phyloP scores from a whole-genome alignment of 129 eudicot species.

The Artemisia argyi region DNA sequence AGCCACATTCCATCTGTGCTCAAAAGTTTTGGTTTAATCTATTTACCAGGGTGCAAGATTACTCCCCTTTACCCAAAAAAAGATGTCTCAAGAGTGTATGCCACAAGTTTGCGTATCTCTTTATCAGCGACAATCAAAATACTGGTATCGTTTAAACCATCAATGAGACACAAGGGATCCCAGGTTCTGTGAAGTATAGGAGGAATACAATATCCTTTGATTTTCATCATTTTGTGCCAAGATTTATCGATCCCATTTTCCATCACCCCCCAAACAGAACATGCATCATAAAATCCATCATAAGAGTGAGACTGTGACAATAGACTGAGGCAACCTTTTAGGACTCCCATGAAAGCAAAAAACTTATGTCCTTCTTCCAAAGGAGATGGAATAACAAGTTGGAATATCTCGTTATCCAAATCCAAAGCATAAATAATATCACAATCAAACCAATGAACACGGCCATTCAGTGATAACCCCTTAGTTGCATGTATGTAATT shows the following conservation, averaged over 20 bases:
- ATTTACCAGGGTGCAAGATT: no score
- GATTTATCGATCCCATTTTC: constrained; percentile 44
- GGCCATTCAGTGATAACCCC: constrained; percentile 19
- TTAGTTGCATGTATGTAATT: background rate
- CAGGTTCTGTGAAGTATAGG: no score
- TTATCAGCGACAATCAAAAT: no score
- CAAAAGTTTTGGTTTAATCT: no score
- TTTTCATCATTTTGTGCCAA: constrained; percentile 40
- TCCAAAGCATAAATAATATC: constrained; percentile 35
- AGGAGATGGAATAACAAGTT: constrained; percentile 15
- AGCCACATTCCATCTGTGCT: no score
- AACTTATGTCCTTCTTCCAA: background rate
- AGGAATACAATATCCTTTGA: no score
- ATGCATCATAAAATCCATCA: constrained; percentile 27
- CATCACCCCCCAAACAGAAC: constrained; percentile 57
- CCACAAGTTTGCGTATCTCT: no score
- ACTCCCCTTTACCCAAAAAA: no score
- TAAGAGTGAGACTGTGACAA: constrained; percentile 19
- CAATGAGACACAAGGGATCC: no score
- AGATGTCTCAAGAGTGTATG: no score
- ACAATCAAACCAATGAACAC: constrained; percentile 26
- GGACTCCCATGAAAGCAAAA: constrained; percentile 22
- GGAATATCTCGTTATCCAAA: constrained; percentile 26
- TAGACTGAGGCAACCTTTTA: constrained; percentile 43
- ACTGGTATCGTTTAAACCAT: no score